Percentiles rank a stretch among this genome's conserved stretches.
Conservation (phyloP, 495 filamentous ascomycete genomes). For the Xylaria palmicola region DNA sequence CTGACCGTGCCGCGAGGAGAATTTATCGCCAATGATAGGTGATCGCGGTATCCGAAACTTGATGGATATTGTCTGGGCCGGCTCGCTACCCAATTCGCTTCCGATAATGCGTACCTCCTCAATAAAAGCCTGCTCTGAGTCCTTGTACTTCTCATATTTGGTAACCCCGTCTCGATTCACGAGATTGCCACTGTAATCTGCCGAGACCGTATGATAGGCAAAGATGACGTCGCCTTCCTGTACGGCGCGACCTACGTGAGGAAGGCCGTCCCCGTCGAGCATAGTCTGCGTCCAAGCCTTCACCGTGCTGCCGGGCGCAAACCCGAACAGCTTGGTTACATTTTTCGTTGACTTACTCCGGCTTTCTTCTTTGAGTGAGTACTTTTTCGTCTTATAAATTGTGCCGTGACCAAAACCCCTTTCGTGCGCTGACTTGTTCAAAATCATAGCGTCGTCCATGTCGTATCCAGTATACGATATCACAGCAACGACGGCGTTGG, state of each 20-base stretch:
- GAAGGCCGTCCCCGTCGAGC: conserved; percentile 85
- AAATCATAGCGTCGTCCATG: conserved; percentile 99
- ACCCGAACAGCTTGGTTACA: conserved; percentile 78
- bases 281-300: conserved; percentile 61
- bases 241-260: conserved; percentile 71
- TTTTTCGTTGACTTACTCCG: conserved; percentile 53
- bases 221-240: conserved; percentile 79
- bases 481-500: conserved; percentile 93
- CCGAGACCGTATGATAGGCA: conserved; percentile 83
- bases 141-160: conserved; percentile 87
- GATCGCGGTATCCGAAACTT: conserved; percentile 89
- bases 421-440: conserved; percentile 97
- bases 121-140: conserved; percentile 78
- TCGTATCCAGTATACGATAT: conserved; percentile 99
- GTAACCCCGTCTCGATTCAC: conserved; percentile 78
- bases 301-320: conserved; percentile 68
- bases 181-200: conserved; percentile 70
- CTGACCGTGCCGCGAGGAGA: conserved; percentile 96
- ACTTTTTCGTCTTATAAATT: conserved; percentile 95
- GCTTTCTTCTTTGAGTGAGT: conserved; percentile 72
- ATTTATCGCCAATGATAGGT: conserved; percentile 96
- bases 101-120: conserved; percentile 92
- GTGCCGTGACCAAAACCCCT: conserved; percentile 95
- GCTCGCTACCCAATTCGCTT: conserved; percentile 74
- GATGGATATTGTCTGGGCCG: conserved; percentile 80